phyloP scores from a whole-genome alignment of 148 eudicot genomes.

The Dysphania ambrosioides region DNA sequence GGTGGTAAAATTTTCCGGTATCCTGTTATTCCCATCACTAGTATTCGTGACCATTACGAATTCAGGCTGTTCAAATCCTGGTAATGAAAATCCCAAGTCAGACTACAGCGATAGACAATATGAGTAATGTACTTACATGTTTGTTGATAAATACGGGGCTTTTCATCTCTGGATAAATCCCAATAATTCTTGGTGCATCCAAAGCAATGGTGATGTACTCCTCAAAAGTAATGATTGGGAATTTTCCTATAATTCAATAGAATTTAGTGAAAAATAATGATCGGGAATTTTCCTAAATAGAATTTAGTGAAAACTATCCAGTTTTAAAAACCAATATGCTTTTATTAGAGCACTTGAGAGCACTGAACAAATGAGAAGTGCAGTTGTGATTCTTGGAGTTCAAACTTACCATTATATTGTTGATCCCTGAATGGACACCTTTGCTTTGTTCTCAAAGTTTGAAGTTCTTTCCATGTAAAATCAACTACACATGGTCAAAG shows the following conservation, averaged over 20 bases:
- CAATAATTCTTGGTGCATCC: slow-evolving; percentile 87
- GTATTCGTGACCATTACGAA: background rate
- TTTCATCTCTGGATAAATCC: slow-evolving; percentile 96
- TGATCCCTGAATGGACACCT: slow-evolving; percentile 79
- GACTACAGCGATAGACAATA: background rate
- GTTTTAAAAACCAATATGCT: background rate
- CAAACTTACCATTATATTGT: slow-evolving; percentile 71
- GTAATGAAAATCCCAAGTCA: background rate
- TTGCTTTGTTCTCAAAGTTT: slow-evolving; percentile 71
- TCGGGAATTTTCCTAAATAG: no score
- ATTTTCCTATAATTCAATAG: slow-evolving; percentile 57
- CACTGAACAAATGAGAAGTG: background rate
- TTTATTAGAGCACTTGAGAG: background rate
- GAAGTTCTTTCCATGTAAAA: slow-evolving; percentile 83
- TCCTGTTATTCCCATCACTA: no score
- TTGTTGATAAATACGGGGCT: slow-evolving; percentile 83
- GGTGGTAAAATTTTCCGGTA: background rate
- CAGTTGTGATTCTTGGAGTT: background rate
- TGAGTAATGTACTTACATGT: slow-evolving; percentile 48
- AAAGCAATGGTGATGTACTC: slow-evolving; percentile 88
- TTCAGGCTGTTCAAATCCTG: background rate
- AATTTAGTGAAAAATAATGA: background rate
- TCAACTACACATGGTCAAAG: slow-evolving; percentile 56
- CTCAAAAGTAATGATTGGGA: slow-evolving; percentile 82
- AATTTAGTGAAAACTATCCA: background rate